These are phyloP conservation scores for Hemisphaericaspora lyxosophila DNA, from an alignment of 1,139 yeast species.

Conservation along the genomic window DNA sequence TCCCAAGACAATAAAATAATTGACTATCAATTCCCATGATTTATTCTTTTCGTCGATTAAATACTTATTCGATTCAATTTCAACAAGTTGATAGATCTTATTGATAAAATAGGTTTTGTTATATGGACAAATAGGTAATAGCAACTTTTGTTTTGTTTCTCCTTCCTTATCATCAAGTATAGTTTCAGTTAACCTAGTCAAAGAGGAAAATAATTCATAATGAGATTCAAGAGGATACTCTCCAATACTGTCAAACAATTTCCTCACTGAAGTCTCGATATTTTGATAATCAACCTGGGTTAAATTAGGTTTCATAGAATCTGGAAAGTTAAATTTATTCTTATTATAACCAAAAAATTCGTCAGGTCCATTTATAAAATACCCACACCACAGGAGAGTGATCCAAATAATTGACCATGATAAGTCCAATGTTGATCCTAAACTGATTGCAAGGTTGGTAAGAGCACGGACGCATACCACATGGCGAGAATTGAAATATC, in stretches of 20 bases:
- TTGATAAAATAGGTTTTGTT: conserved; percentile 43
- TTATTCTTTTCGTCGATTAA: conserved; percentile 31
- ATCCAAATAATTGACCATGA: conserved; percentile 72
- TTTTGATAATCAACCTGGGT: conserved; percentile 47
- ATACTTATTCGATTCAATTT: conserved; percentile 51
- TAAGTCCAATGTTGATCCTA: conserved; percentile 66
- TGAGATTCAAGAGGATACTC: conserved; percentile 55
- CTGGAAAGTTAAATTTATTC: conserved; percentile 19
- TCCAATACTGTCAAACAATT: conserved; percentile 60
- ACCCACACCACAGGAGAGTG: conserved; percentile 75
- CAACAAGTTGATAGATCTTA: conserved; percentile 44
- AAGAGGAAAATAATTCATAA: conserved; percentile 40
- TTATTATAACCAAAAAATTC: conserved; percentile 29
- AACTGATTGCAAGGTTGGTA: conserved; percentile 69
- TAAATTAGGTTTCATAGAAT: conserved; percentile 26
- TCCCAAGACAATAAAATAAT: conserved; percentile 41
- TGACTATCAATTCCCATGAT: conserved; percentile 48
- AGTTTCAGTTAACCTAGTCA: conserved; percentile 22
- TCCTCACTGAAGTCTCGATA: conserved; percentile 56
- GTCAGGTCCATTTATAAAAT: conserved; percentile 63
- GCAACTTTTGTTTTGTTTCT: conserved; percentile 3
- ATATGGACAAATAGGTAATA: conserved; percentile 33
- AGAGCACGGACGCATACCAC: conserved; percentile 78
- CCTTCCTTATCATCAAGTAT: conserved; percentile 14
- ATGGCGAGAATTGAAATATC: conserved; percentile 60